These are phyloP conservation scores for Schizophyllum commune DNA, from an alignment of 1,284 basidiomycete species.

Conservation along the genomic window DNA sequence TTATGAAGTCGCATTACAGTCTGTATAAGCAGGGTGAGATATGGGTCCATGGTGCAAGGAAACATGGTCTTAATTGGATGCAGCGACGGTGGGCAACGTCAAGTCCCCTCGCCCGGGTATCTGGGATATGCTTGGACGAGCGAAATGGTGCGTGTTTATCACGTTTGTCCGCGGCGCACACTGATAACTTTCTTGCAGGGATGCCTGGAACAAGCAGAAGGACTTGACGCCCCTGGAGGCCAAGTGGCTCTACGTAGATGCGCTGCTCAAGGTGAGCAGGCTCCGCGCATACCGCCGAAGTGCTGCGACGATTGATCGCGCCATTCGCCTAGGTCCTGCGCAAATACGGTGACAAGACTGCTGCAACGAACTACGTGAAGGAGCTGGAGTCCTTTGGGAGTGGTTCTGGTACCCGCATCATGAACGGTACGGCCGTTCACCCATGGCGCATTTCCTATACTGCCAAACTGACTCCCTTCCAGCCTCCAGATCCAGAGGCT, in stretches of 20 bases:
- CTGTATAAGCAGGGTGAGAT: slow-evolving; percentile 84
- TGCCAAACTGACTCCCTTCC: slow-evolving; percentile 1
- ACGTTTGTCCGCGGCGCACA: background rate
- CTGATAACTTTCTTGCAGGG: slow-evolving; percentile 49
- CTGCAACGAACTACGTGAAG: slow-evolving; percentile 66
- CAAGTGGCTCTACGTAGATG: slow-evolving; percentile 86
- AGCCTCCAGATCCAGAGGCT: slow-evolving; percentile 45
- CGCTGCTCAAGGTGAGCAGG: slow-evolving; percentile 63
- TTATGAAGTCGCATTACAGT: slow-evolving; percentile 31
- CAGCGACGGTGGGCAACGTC: slow-evolving; percentile 88
- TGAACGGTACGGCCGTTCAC: slow-evolving; percentile 48
- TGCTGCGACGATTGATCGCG: background rate
- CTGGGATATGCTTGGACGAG: slow-evolving; percentile 88
- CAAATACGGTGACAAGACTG: slow-evolving; percentile 78
- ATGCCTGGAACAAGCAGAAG: slow-evolving; percentile 90
- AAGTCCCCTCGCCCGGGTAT: slow-evolving; percentile 75
- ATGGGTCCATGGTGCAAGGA: slow-evolving; percentile 6
- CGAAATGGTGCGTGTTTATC: slow-evolving; percentile 70
- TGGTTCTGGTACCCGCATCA: slow-evolving; percentile 59
- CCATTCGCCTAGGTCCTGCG: slow-evolving; percentile 53
- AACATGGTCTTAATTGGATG: background rate
- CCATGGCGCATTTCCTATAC: slow-evolving; percentile 5
- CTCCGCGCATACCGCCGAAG: background rate
- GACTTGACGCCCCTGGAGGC: slow-evolving; percentile 76
- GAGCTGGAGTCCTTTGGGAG: slow-evolving; percentile 80